Evolutionary conservation across 2,329 filamentous ascomycete genomes (phyloP).

Genomic region (Nemania sp.): DNA sequence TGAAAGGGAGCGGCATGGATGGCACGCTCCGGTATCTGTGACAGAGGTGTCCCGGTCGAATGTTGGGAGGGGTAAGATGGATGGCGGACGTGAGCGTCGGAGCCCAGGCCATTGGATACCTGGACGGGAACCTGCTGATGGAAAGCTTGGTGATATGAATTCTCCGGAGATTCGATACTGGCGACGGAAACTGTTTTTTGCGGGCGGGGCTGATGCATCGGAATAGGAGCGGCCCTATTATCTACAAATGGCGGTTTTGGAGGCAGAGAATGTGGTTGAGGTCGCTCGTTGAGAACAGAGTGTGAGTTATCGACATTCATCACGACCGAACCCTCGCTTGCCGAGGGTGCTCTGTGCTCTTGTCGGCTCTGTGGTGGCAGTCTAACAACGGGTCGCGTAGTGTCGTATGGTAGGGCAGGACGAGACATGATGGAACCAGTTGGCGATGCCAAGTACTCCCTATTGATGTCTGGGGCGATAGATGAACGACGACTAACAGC

Average conservation of each 20-base stretch:
- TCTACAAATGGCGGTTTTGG: slow-evolving; percentile 63
- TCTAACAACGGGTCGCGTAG: slow-evolving; percentile 74
- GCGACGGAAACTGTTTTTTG: slow-evolving; percentile 93
- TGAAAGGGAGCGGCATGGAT: slow-evolving; percentile 92
- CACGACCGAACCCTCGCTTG: slow-evolving; percentile 31
- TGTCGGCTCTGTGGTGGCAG: slow-evolving; percentile 66
- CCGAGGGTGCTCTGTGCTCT: slow-evolving; percentile 35
- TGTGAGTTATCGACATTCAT: slow-evolving; percentile 33
- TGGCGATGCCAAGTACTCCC: slow-evolving; percentile 79
- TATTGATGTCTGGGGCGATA: slow-evolving; percentile 64
- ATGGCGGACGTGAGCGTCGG: slow-evolving; percentile 67
- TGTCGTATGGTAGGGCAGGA: slow-evolving; percentile 63
- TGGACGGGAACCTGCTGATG: slow-evolving; percentile 90
- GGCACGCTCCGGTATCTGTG: slow-evolving; percentile 89
- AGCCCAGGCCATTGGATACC: slow-evolving; percentile 59
- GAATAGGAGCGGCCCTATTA: slow-evolving; percentile 55
- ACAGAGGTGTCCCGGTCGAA: slow-evolving; percentile 77
- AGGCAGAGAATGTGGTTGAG: slow-evolving; percentile 61
- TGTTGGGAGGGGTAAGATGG: slow-evolving; percentile 71
- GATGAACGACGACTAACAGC: slow-evolving; percentile 90
- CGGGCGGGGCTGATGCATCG: slow-evolving; percentile 93
- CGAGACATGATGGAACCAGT: slow-evolving; percentile 77
- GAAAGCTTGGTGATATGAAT: slow-evolving; percentile 77
- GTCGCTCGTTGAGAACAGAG: slow-evolving; percentile 54
- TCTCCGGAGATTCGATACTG: slow-evolving; percentile 82